These are phyloP conservation scores for Alternaria consortialis DNA, from an alignment of 2,329 filamentous ascomycete genomes.

Conservation along the genomic window DNA sequence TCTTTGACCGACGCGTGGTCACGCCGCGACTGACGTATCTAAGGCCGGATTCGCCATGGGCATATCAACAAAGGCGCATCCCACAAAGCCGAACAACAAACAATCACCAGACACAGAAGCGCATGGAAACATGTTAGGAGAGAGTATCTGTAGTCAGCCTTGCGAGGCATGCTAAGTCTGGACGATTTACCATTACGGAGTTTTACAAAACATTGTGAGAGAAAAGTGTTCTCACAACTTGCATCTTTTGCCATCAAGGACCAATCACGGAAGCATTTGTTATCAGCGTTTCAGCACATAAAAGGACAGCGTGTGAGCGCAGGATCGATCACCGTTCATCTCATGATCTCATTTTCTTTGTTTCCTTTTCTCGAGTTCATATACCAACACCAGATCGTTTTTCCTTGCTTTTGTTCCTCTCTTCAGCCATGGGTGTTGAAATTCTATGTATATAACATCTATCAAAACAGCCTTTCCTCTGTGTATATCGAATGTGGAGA, in stretches of 20 bases:
- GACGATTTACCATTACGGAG: background rate
- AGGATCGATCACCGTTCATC: constrained; percentile 4
- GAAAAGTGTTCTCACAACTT: constrained; percentile 1
- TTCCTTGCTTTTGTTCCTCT: background rate
- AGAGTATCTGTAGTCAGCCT: background rate
- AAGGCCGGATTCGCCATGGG: background rate
- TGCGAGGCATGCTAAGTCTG: constrained; percentile 1
- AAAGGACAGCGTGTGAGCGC: constrained; percentile 1
- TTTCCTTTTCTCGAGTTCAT: background rate
- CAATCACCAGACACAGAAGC: background rate
- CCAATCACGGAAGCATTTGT: constrained; percentile 1
- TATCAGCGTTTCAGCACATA: constrained; percentile 2
- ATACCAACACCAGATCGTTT: constrained; percentile 9
- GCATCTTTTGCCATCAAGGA: constrained; percentile 2
- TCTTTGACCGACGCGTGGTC: constrained; percentile 22
- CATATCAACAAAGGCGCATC: background rate
- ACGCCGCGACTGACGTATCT: constrained; percentile 5
- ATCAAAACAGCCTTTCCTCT: background rate
- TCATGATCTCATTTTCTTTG: constrained; percentile 1
- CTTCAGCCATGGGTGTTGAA: background rate
- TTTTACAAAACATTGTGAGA: constrained; percentile 4
- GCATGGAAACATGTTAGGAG: background rate
- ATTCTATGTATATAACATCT: constrained; percentile 2
- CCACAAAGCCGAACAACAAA: background rate
- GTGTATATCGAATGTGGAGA: background rate